These are phyloP conservation scores for Plasmodium falciparum DNA, from an alignment of 169 alveolate genomes.

Conservation along the genomic window DNA sequence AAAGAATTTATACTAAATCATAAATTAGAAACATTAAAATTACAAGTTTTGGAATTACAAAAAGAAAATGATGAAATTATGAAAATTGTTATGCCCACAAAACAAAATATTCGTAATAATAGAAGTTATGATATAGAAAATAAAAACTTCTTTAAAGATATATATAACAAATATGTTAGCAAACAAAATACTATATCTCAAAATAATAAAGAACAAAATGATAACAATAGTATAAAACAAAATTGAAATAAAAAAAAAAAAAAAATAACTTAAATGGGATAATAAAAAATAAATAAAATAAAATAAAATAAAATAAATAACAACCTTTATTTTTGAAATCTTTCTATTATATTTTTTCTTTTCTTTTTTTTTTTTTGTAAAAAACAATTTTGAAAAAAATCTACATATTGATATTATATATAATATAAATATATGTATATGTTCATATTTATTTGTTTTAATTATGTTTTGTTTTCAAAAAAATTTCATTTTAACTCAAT, in stretches of 20 bases:
- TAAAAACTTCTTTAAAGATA: conserved; percentile 63
- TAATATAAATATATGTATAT: background rate
- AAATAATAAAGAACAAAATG: background rate
- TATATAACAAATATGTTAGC: conserved; percentile 30
- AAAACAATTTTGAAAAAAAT: background rate
- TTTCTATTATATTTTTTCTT: too few relatives aligned
- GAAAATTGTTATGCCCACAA: conserved; percentile 77
- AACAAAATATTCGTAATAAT: conserved; percentile 52
- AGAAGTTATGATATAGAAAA: conserved; percentile 46
- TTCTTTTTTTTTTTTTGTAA: background rate
- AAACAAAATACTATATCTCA: background rate
- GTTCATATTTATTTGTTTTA: too few relatives aligned
- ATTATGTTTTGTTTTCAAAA: too few relatives aligned
- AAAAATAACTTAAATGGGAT: background rate
- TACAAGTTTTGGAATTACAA: conserved; percentile 76
- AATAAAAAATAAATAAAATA: too few relatives aligned
- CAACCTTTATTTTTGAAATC: too few relatives aligned
- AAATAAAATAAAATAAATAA: too few relatives aligned
- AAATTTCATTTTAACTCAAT: too few relatives aligned
- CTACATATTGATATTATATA: background rate
- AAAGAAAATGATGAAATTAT: conserved; percentile 79
- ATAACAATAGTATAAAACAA: conserved; percentile 1
- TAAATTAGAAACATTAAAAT: conserved; percentile 77
- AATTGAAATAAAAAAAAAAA: background rate
- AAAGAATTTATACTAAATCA: conserved; percentile 80